phyloP scores from a whole-genome alignment of 805 yeast species.

The Grigorovia transvaalensis region DNA sequence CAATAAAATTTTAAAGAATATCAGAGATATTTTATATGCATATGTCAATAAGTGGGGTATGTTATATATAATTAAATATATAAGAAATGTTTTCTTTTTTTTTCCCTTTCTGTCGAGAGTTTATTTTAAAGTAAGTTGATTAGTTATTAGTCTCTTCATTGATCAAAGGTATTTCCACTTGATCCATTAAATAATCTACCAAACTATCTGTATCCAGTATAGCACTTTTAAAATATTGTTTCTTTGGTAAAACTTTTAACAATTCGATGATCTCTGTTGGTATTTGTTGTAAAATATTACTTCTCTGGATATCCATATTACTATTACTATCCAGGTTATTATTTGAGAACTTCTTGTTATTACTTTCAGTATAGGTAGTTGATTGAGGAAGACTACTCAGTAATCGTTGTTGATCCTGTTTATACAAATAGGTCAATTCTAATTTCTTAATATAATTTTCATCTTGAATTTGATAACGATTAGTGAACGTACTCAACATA shows the following conservation, averaged over 20 bases:
- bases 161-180: slow-evolving; percentile 19
- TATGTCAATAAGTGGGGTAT: too few species aligned
- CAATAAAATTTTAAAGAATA: too few species aligned
- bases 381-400: neutral
- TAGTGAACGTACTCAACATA: slow-evolving; percentile 28
- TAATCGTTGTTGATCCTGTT: neutral
- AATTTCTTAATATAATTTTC: slow-evolving; percentile 26
- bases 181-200: slow-evolving; percentile 22
- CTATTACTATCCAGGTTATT: neutral
- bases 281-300: slow-evolving; percentile 8
- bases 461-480: slow-evolving; percentile 29
- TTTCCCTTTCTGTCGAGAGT: too few species aligned
- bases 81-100: too few species aligned
- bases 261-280: slow-evolving; percentile 22
- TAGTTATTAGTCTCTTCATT: neutral
- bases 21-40: too few species aligned
- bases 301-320: slow-evolving; percentile 4
- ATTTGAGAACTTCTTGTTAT: neutral
- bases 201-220: slow-evolving; percentile 24
- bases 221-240: slow-evolving; percentile 26
- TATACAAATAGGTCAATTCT: slow-evolving; percentile 28
- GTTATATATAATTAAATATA: too few species aligned
- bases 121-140: too few species aligned
- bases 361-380: neutral
- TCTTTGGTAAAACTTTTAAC: slow-evolving; percentile 24